Evolutionary conservation across 2,329 filamentous ascomycete species (phyloP), one percentile per base, ranked within the genome.

Genomic region (Didymella arachidicola): DNA sequence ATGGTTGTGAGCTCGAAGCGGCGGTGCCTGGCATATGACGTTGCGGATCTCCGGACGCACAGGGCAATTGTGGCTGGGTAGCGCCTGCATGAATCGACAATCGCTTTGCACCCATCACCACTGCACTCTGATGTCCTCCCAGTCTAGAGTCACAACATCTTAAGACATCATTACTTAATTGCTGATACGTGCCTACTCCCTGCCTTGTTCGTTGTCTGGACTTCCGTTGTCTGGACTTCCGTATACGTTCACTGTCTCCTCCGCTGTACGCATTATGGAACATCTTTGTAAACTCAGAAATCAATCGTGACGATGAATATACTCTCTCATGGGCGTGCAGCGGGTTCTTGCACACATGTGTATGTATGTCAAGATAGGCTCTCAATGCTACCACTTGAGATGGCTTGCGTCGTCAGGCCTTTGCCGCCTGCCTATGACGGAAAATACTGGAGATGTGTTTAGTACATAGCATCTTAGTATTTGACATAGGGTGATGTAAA

Each of bases 1-100:
- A 34, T 60, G 57, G 57, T 60, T 29, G 27, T 47, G 51, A 55
- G 57, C 57, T 55, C 41, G 46, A 55, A 48, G 57, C 57, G 47
- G 52, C 57, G 47, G 47, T 43, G 49, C 19, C 41, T 38, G 46
- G 36, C 34, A 46, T 22, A 53, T 52, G 57, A 60, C 57, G 57
- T 55, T 16, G 38, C 38, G 19, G 38, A 41, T 41, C 55, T 48
- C 42, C 18, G 19, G 32, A 44, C 29, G 57, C 57, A 60, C 52
- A 42, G 52, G 18, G 45, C 50, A 53, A 29, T 34, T 51, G 56
- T 51, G 46, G 32, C 30, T 36, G 34, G 32, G 22, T 38, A 48
- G 46, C 46, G 32, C 34, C 43, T 32, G 26, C 41, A 27, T 18
- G 27, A 11, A 12, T 32, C 26, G 26, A 29, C 43, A 2, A 45